Evolutionary conservation across 2,329 filamentous ascomycete genomes (phyloP), one percentile per base, ranked within the genome.

Genomic region (Polychaeton citri): DNA sequence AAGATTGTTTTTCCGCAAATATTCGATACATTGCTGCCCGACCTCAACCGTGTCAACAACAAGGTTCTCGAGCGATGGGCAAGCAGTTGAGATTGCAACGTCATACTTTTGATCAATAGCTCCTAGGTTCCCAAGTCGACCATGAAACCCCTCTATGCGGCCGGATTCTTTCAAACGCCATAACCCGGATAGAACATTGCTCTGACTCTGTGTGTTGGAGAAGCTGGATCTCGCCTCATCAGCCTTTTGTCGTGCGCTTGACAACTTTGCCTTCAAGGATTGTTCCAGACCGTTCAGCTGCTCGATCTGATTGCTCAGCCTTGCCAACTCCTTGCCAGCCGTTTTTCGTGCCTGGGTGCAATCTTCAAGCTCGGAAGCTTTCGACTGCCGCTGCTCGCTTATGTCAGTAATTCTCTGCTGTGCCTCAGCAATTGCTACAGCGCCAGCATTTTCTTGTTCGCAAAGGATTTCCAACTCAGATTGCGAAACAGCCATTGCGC

Each of bases 1-100:
- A 3, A 98, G 76, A 48, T 95, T 95, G 50, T 94, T 98, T 68
- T 96, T 98, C 38, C 90, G 78, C 9, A 98, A 71, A 53, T 98
- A 90, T 54, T 96, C 90, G 44, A 98, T 96, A 59, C 92, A 98
- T 57, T 96, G 87, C 59, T 98, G 90, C 44, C 87, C 90, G 39
- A 86, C 83, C 51, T 96, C 90, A 10, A 96, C 88, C 1, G 84
- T 87, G 50, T 96, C 90, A 1, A 93, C 93, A 7, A 98, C 88
- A 60, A 98, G 87, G 54, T 96, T 94, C 59, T 98, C 85, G 7
- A 98, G 73, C 2, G 81, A 73, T 32, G 83, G 79, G 48, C 90
- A 96, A 8, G 90, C 92, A 0, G 90, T 98, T 0, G 92, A 98
- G 41, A 98, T 94, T n/a, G 90, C 90, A 30, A 98, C 76, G 52